These are phyloP conservation scores for Colletotrichum lentis DNA, from an alignment of 2,329 filamentous ascomycete species.

Conservation along the genomic window DNA sequence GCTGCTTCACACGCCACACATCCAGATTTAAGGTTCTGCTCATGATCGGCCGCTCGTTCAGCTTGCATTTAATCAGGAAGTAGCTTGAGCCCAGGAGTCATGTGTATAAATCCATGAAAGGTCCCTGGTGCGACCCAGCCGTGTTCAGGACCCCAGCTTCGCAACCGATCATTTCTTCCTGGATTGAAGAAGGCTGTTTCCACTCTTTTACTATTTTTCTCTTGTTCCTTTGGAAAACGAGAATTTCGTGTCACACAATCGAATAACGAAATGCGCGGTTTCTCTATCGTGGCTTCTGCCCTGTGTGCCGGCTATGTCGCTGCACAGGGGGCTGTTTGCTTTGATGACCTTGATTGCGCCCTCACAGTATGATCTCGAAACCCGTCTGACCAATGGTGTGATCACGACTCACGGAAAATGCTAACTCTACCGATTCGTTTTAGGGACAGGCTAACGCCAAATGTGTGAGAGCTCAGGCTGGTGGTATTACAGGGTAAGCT, in stretches of 20 bases:
- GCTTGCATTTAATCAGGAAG: background rate
- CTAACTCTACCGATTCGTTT: background rate
- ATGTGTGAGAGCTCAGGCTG: conserved; percentile 29
- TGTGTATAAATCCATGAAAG: conserved; percentile 18
- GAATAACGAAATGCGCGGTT: conserved; percentile 16
- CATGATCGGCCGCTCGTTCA: background rate
- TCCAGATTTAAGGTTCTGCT: background rate
- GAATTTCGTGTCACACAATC: background rate
- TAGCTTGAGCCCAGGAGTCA: background rate
- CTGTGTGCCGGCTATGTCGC: conserved; percentile 27
- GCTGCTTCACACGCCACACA: conserved; percentile 12
- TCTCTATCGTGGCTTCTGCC: conserved; percentile 25
- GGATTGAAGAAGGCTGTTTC: background rate
- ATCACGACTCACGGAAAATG: background rate
- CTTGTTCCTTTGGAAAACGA: too few species aligned
- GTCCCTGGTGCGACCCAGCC: background rate
- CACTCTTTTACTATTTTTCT: too few species aligned
- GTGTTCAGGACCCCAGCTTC: background rate
- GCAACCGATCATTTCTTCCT: background rate
- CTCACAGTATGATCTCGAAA: conserved; percentile 11
- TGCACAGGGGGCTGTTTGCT: conserved; percentile 31
- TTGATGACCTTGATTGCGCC: conserved; percentile 30
- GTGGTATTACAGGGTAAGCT: conserved; percentile 23
- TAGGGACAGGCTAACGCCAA: conserved; percentile 33
- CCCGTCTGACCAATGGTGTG: too few species aligned